Percentiles rank a stretch among this genome's conserved stretches.
phyloP scores from a whole-genome alignment of 352 stramenopile species.

The Pythium phragmiticola region DNA sequence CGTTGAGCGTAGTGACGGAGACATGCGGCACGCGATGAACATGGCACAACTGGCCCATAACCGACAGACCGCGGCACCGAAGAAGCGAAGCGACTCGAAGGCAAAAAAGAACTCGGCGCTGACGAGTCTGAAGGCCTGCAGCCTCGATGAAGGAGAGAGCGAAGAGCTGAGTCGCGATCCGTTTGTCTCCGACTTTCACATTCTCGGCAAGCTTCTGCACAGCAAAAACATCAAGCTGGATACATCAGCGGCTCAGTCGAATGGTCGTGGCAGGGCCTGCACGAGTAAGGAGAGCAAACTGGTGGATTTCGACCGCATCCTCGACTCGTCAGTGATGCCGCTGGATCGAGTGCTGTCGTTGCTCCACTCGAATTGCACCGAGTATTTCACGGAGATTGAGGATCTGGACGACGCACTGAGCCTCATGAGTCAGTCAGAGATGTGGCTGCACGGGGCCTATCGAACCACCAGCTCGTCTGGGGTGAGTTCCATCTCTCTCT shows the following conservation, averaged over 20 bases:
- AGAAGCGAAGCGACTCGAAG: slow-evolving; percentile 8
- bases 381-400: slow-evolving; percentile 75
- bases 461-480: slow-evolving; percentile 40
- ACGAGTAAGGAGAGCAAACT: slow-evolving; percentile 3
- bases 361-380: slow-evolving; percentile 70
- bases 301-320: slow-evolving; percentile 42
- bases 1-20: slow-evolving; percentile 62
- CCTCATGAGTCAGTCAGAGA: slow-evolving; percentile 70
- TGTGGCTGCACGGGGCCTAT: slow-evolving; percentile 56
- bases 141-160: slow-evolving; percentile 2
- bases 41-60: slow-evolving; percentile 58
- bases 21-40: slow-evolving; percentile 81
- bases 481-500: slow-evolving; percentile 27
- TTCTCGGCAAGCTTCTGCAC: slow-evolving; percentile 78
- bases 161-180: slow-evolving; percentile 42
- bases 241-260: background rate
- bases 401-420: slow-evolving; percentile 60
- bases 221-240: slow-evolving; percentile 31
- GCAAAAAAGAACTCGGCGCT: slow-evolving; percentile 8
- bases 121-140: background rate
- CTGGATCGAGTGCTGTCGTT: slow-evolving; percentile 62
- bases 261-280: background rate
- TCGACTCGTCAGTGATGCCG: slow-evolving; percentile 53
- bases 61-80: slow-evolving; percentile 1
- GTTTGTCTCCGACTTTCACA: slow-evolving; percentile 81